Evolutionary conservation across 306 rosid species (phyloP).

Genomic region (Canavalia gladiata): DNA sequence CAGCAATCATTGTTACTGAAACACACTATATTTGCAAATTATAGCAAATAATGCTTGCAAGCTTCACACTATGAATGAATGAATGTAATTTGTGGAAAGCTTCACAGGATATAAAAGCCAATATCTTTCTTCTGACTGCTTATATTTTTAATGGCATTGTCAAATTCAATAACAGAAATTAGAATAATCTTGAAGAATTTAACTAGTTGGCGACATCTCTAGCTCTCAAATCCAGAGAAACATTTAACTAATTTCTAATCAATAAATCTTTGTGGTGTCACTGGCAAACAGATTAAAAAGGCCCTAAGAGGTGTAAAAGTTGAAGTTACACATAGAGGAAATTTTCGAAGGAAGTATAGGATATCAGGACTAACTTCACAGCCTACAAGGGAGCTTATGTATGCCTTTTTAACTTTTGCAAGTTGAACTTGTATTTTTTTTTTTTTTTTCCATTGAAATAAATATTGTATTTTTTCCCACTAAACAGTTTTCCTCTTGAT

Average conservation of each 20-base stretch:
- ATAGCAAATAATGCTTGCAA: not conserved
- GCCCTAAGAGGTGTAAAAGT: constrained; percentile 67
- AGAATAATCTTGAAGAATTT: constrained; percentile 1
- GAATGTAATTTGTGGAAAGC: not conserved
- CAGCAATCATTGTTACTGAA: constrained; percentile 17
- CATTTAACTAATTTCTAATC: constrained; percentile 38
- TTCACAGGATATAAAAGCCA: not conserved
- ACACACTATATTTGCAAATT: not conserved
- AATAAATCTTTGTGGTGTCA: constrained; percentile 24
- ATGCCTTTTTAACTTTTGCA: constrained; percentile 29
- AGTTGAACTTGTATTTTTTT: not conserved
- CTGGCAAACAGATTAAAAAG: constrained; percentile 57
- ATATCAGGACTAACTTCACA: constrained; percentile 64
- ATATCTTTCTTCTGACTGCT: not conserved
- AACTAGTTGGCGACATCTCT: not conserved
- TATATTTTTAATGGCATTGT: not conserved
- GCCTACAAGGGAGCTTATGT: constrained; percentile 67
- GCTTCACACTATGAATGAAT: not conserved
- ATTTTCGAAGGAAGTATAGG: constrained; percentile 60
- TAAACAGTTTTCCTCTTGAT: constrained; percentile 62
- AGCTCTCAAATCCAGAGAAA: not conserved
- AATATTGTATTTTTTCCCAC: constrained; percentile 4
- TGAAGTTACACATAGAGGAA: constrained; percentile 64
- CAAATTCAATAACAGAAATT: not conserved
- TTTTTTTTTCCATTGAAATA: not conserved